Conservation (phyloP, 495 filamentous ascomycete genomes). For the Aspergillus heteromorphus region DNA sequence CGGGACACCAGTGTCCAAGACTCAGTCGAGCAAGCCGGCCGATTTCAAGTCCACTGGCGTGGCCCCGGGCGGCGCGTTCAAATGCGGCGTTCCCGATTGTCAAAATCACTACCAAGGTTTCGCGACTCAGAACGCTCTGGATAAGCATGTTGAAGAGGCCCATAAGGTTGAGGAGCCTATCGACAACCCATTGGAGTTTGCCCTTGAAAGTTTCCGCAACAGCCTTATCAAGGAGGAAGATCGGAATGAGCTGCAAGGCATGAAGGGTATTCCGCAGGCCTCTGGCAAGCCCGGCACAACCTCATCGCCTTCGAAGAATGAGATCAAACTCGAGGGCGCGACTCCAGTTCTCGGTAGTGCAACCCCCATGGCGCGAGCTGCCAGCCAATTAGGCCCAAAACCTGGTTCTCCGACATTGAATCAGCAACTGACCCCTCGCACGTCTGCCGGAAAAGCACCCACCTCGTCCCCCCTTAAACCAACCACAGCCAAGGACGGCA, state of each 20-base stretch:
- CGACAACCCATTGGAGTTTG: conserved; percentile 43
- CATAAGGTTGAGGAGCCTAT: conserved; percentile 44
- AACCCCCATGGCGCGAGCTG: conserved; percentile 40
- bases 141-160: conserved; percentile 42
- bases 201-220: conserved; percentile 38
- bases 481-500: conserved; percentile 22
- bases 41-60: conserved; percentile 31
- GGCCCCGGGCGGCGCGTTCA: conserved; percentile 28
- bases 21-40: conserved; percentile 26
- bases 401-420: conserved; percentile 37
- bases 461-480: conserved; percentile 22
- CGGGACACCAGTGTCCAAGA: conserved; percentile 24
- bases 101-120: conserved; percentile 43
- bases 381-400: conserved; percentile 36
- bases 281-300: conserved; percentile 20
- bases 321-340: conserved; percentile 29
- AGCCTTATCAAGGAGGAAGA: conserved; percentile 33
- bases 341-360: conserved; percentile 31
- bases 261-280: conserved; percentile 17
- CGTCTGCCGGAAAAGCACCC: conserved; percentile 25
- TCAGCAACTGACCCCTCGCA: conserved; percentile 39
- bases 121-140: conserved; percentile 36
- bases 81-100: conserved; percentile 42
- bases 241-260: conserved; percentile 24
- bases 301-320: conserved; percentile 31